Evolutionary conservation across 2,329 filamentous ascomycete genomes (phyloP), one percentile per base, ranked within the genome.

Genomic region (Microdochium paspali): DNA sequence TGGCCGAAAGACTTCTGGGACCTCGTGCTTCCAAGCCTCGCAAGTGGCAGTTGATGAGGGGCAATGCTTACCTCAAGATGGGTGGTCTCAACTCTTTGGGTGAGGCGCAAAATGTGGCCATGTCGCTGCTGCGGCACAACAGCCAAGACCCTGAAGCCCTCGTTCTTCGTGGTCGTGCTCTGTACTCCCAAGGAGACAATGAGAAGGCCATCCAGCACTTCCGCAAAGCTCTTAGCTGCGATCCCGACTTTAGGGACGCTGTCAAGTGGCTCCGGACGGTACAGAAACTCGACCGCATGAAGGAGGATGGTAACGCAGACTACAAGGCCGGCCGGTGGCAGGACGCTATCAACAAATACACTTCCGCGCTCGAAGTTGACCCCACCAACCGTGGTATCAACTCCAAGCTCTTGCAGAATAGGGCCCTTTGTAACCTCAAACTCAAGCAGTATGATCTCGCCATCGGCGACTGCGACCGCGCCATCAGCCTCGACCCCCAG

Each of bases 201-300:
- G 87, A 94, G 2, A 95, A 96, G 74, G 91, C 93, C 2, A 78
- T 95, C 40, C 87, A 91, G 62, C 87, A 94, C 65, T 93, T 97
- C 71, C 82, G 89, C 54, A 87, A 93, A 70, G 93, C 91, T 20
- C 71, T 95, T 48, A 86, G 77, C 63, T 89, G 90, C 64, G 93
- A 97, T 58, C 93, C 93, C 9, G 93, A 98, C 65, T 93, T 87
- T 71, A 84, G 82, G 58, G 84, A 88, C 53, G 91, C 90, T 7
- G 80, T 95, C 57, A 94, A 90, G 70, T 91, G 88, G 71, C 74
- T 97, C 50, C 81, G 88, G 51, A 86, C 87, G 62, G 89, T 96
- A 42, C 90, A 95, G 70, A 95, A 90, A 69, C 78, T 98, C 21
- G 87, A 95, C 59, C 81, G 87, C 51, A 91, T 89, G 76, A 97